Percentiles rank a stretch among this genome's conserved stretches.
phyloP scores from a whole-genome alignment of 1,284 basidiomycete genomes.

The Ceratobasidium sp. region DNA sequence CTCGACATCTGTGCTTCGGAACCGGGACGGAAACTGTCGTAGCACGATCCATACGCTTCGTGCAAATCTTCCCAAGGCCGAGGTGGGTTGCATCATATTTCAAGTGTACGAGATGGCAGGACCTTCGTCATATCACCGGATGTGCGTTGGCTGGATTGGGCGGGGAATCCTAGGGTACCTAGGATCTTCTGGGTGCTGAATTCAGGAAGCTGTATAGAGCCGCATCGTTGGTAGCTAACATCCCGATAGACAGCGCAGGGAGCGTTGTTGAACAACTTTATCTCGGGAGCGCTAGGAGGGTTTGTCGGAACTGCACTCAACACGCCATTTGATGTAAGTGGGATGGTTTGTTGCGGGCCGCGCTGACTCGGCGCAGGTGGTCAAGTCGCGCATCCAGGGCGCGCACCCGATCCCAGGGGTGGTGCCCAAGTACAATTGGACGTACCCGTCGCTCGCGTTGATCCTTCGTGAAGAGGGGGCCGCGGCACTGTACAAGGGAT shows the following conservation, averaged over 20 bases:
- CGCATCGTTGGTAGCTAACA: not conserved
- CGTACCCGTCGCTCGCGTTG: conserved; percentile 77
- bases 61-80: conserved; percentile 79
- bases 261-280: conserved; percentile 88
- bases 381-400: conserved; percentile 95
- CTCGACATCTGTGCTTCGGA: not conserved
- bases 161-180: conserved; percentile 9
- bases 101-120: not conserved
- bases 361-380: conserved; percentile 64
- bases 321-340: conserved; percentile 72
- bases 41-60: conserved; percentile 53
- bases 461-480: conserved; percentile 91
- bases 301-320: conserved; percentile 79
- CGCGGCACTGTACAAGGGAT: conserved; percentile 93
- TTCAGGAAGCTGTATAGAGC: too few relatives aligned
- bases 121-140: conserved; percentile 10
- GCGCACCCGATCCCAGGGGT: conserved; percentile 67
- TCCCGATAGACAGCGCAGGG: conserved; percentile 65
- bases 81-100: conserved; percentile 65
- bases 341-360: not conserved
- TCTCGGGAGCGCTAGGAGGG: conserved; percentile 89
- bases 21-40: not conserved
- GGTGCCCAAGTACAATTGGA: conserved; percentile 89
- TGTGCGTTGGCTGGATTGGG: not conserved
- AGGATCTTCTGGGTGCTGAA: too few relatives aligned